A percentile compares a stretch with the other conserved stretches of the same genome.
Conservation (phyloP, 495 filamentous ascomycete genomes). For the Annulohypoxylon stygium region DNA sequence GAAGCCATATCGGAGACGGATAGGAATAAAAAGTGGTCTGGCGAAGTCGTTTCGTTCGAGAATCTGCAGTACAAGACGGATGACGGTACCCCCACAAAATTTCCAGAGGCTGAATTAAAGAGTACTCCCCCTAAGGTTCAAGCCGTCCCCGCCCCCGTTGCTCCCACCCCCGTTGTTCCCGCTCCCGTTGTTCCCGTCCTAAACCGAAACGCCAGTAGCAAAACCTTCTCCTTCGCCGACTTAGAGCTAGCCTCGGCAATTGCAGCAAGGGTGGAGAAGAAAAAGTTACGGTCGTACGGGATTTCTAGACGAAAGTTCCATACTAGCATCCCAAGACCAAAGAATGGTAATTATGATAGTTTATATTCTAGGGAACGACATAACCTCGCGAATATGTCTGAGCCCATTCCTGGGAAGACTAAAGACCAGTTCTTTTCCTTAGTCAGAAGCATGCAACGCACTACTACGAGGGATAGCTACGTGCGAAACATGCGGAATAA, state of each 20-base stretch:
- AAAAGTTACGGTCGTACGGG: neutral
- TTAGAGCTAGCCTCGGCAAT: slow-evolving; percentile 24
- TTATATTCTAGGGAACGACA: too few species aligned
- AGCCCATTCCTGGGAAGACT: too few species aligned
- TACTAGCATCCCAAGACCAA: slow-evolving; percentile 1
- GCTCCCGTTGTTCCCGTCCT: too few species aligned
- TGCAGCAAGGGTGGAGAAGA: neutral
- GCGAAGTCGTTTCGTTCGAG: slow-evolving; percentile 49
- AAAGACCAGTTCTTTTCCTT: too few species aligned
- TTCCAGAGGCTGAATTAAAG: neutral
- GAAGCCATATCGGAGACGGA: slow-evolving; percentile 40
- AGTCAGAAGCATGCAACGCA: too few species aligned
- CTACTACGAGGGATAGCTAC: slow-evolving; percentile 21
- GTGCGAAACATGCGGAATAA: slow-evolving; percentile 28
- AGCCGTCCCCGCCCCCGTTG: neutral
- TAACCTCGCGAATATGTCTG: too few species aligned
- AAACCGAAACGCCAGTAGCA: neutral
- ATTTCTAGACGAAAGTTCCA: slow-evolving; percentile 28
- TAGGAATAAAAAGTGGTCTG: slow-evolving; percentile 43
- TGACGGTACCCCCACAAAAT: neutral
- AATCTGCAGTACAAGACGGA: slow-evolving; percentile 40
- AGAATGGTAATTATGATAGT: neutral
- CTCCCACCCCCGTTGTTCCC: too few species aligned
- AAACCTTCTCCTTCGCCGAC: slow-evolving; percentile 3
- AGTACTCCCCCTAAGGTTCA: neutral